These are phyloP conservation scores for Phoma herbarum DNA, from an alignment of 2,329 filamentous ascomycete species.

Conservation along the genomic window DNA sequence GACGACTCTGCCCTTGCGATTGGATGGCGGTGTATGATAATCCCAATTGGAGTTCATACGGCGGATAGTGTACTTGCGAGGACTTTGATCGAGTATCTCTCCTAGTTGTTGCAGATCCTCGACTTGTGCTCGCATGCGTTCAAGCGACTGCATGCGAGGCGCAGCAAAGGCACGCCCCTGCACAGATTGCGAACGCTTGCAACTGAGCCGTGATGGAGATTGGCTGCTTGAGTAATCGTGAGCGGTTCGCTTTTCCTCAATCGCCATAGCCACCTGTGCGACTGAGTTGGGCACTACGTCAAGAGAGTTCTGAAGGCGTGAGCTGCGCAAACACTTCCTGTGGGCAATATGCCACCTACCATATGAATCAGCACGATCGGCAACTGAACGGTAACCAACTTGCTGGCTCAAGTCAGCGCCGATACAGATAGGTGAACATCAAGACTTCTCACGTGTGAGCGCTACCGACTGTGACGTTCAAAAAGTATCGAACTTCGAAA, in stretches of 20 bases:
- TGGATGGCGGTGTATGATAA: conserved; percentile 47
- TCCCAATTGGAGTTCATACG: conserved; percentile 40
- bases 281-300: conserved; percentile 65
- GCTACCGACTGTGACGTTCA: conserved; percentile 60
- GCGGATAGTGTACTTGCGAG: conserved; percentile 52
- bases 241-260: conserved; percentile 59
- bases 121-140: conserved; percentile 54
- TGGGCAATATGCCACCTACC: conserved; percentile 34
- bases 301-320: conserved; percentile 58
- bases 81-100: conserved; percentile 54
- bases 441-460: conserved; percentile 52
- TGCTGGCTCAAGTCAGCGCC: conserved; percentile 47
- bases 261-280: conserved; percentile 64
- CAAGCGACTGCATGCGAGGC: conserved; percentile 60
- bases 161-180: conserved; percentile 64
- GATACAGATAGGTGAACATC: not conserved
- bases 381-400: conserved; percentile 62
- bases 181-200: conserved; percentile 51
- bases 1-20: conserved; percentile 45
- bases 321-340: conserved; percentile 2
- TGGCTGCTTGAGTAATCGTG: conserved; percentile 30
- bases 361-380: conserved; percentile 66
- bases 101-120: conserved; percentile 55
- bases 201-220: conserved; percentile 40
- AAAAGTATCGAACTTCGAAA: conserved; percentile 65